Base-by-base conservation (phyloP, 441 rosid species). In the Mallotus japonicus region DNA sequence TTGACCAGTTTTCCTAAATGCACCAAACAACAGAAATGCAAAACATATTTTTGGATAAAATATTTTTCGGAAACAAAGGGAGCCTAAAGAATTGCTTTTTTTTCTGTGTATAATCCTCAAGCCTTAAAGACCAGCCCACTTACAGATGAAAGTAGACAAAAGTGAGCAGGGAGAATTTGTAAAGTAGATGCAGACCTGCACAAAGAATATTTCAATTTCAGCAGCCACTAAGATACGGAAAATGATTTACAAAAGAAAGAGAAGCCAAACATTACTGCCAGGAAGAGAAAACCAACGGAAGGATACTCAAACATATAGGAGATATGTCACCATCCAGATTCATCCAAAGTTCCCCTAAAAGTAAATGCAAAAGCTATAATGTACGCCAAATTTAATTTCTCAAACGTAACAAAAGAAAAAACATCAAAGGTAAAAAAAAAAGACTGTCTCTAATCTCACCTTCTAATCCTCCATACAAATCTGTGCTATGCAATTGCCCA, bases 311-410 rank as follows among this genome's bases (percentile, higher is more conserved):
- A 80, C 94, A 93, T 80, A 93, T 81, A 60, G 97, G 97, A 80
- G 98, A 91, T 78, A 88, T 86, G 77, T 81, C 84, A 68, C 98
- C 98, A 74, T 93, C 98, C 82, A 91, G 85, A 80, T 93, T 93
- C 95, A 93, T 91, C 97, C 97, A 93, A 20, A 91, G 85, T 79
- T 93, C 91, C 53, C 98, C 98, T 93, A 75, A 55, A 86, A 81
- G 75, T 54, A 46, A 58, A 55, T 74, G 73, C 62, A 49, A n/a
- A 83, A 76, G 77, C 47, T 70, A n/a, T 58, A 80, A 10, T 69
- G 47, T 53, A 65, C 53, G 51, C 46, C 58, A 42, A 64, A 51
- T 62, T 62, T 74, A 62, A 56, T 62, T 40, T 8, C 63, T 12
- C n/a, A 32, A 17, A 55, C 58, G 0, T 68, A 59, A 46, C 74